These are phyloP conservation scores for Chlamydomonas eustigma DNA, from an alignment of 139 green algal species.

Conservation along the genomic window DNA sequence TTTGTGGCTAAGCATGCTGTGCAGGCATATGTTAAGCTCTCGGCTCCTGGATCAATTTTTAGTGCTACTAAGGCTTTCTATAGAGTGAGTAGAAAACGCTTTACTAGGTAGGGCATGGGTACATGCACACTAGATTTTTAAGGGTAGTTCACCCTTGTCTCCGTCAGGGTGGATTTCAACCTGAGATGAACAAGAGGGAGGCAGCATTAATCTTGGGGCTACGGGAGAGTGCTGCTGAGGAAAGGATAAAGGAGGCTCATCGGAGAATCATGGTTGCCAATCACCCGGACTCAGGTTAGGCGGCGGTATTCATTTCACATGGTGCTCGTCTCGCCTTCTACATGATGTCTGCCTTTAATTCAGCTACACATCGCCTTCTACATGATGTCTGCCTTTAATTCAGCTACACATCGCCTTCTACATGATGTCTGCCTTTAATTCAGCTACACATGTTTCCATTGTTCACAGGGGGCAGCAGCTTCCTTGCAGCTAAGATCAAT, in stretches of 20 bases:
- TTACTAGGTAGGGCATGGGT: background rate
- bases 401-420: background rate
- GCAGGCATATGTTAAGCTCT: slow-evolving; percentile 63
- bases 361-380: background rate
- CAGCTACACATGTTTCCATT: background rate
- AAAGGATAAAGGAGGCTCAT: slow-evolving; percentile 93
- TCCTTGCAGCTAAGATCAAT: slow-evolving; percentile 95
- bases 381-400: background rate
- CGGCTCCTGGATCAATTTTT: slow-evolving; percentile 41
- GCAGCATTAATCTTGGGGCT: slow-evolving; percentile 90
- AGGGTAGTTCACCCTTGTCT: slow-evolving; percentile 18
- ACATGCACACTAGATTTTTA: background rate
- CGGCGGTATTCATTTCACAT: background rate
- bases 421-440: background rate
- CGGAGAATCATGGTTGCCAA: slow-evolving; percentile 96
- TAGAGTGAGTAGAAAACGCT: slow-evolving; percentile 43
- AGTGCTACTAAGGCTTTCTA: slow-evolving; percentile 59
- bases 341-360: background rate
- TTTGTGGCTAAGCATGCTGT: slow-evolving; percentile 67
- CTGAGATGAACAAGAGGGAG: slow-evolving; percentile 92
- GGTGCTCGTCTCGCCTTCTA: background rate
- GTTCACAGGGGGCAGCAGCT: slow-evolving; percentile 77
- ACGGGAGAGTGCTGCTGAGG: slow-evolving; percentile 72
- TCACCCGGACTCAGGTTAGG: slow-evolving; percentile 81
- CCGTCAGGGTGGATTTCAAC: slow-evolving; percentile 89